phyloP scores from a whole-genome alignment of 176 grass and related monocot species.

The Zoysia pacifica region DNA sequence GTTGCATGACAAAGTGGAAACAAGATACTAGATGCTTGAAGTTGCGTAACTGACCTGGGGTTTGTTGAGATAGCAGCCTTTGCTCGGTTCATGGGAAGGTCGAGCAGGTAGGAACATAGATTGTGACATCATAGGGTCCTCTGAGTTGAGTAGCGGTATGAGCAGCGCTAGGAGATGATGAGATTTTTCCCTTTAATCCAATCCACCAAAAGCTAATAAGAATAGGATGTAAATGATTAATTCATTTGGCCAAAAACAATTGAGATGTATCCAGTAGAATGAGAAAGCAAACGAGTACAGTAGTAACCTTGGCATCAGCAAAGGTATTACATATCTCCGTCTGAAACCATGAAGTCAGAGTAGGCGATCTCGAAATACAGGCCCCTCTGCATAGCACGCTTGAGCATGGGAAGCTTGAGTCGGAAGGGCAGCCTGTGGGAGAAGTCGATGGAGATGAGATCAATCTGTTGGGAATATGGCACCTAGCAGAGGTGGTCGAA shows the following conservation, averaged over 20 bases:
- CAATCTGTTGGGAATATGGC: conserved; percentile 38
- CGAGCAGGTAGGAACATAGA: conserved; percentile 66
- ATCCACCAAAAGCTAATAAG: conserved; percentile 48
- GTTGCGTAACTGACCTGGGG: conserved; percentile 52
- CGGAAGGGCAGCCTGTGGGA: conserved; percentile 74
- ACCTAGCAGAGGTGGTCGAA: conserved; percentile 73
- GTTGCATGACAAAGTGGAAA: conserved; percentile 19
- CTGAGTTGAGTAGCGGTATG: conserved; percentile 60
- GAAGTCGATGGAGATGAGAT: conserved; percentile 79
- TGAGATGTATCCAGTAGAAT: background rate
- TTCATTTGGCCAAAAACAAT: background rate
- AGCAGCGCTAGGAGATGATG: conserved; percentile 80
- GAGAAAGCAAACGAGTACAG: background rate
- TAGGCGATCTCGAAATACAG: conserved; percentile 79
- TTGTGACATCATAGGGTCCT: conserved; percentile 82
- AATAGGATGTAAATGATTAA: background rate
- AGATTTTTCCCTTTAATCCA: conserved; percentile 89
- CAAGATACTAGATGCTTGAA: background rate
- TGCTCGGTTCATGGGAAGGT: conserved; percentile 71
- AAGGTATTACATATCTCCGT: conserved; percentile 53
- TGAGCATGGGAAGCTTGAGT: conserved; percentile 63
- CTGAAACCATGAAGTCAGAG: conserved; percentile 49
- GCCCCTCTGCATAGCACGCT: conserved; percentile 77
- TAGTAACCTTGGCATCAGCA: conserved; percentile 60
- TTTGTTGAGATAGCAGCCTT: conserved; percentile 68